phyloP scores from a whole-genome alignment of 371 early-diverging fungal species.

The Mortierella sp. region DNA sequence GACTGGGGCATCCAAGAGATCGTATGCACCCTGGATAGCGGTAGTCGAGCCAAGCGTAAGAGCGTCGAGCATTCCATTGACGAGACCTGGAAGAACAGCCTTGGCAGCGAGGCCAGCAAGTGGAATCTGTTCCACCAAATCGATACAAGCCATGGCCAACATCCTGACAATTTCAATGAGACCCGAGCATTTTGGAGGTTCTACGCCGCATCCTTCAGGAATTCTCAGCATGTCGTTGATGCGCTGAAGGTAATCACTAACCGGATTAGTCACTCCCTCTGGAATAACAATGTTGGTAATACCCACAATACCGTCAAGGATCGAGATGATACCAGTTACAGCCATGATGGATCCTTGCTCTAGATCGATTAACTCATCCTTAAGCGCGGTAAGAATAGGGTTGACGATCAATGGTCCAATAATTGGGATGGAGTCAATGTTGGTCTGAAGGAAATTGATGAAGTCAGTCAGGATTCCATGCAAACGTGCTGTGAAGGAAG shows the following conservation, averaged over 20 bases:
- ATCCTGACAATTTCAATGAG: constrained; percentile 6
- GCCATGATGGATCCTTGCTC: constrained; percentile 11
- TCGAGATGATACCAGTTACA: constrained; percentile 3
- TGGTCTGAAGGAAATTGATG: constrained; percentile 1
- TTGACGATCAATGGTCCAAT: constrained; percentile 14
- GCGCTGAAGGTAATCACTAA: constrained; percentile 1
- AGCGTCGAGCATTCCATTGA: neutral
- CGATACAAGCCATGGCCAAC: neutral
- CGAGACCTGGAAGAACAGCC: neutral
- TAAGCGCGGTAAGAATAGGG: neutral
- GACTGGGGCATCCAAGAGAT: neutral
- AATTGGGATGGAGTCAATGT: constrained; percentile 12
- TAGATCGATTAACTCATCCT: neutral
- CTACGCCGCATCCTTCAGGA: constrained; percentile 11
- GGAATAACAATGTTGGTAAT: neutral
- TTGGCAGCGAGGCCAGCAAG: neutral
- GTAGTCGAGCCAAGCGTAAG: neutral
- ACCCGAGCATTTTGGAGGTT: neutral
- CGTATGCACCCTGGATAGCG: constrained; percentile 7
- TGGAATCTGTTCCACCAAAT: neutral
- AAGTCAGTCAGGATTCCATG: neutral
- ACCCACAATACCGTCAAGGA: neutral
- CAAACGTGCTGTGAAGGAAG: neutral
- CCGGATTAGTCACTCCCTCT: neutral
- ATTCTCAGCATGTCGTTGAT: constrained; percentile 2